Conservation (phyloP, 1,284 basidiomycete genomes). For the Marasmius fiardii region DNA sequence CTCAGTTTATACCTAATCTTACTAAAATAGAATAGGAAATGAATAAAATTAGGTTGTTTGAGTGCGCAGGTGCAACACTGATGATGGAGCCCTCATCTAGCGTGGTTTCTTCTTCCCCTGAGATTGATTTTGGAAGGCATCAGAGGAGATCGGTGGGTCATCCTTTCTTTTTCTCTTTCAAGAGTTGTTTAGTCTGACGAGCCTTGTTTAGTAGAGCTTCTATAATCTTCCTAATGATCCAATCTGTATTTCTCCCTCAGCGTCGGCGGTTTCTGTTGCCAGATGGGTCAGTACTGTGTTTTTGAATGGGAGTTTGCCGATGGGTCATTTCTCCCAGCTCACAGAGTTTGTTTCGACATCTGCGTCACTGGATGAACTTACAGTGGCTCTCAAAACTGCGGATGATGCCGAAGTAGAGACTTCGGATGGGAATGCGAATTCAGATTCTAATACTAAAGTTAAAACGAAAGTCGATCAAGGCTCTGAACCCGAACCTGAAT, state of each 20-base stretch:
- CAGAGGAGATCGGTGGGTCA: slow-evolving; percentile 6
- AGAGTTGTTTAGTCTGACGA: no score
- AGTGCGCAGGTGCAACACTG: no score
- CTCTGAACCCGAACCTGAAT: no score
- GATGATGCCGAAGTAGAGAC: not conserved
- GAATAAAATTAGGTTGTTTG: no score
- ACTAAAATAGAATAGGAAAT: no score
- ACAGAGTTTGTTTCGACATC: not conserved
- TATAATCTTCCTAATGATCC: slow-evolving; percentile 28
- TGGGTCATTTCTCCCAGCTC: not conserved
- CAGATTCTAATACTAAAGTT: no score
- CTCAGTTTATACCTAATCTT: no score
- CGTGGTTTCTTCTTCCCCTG: slow-evolving; percentile 1
- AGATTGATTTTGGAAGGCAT: slow-evolving; percentile 6
- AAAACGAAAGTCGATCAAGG: no score
- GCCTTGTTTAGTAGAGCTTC: slow-evolving; percentile 18
- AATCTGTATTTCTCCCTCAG: slow-evolving; percentile 16
- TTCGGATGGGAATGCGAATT: not conserved
- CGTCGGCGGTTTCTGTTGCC: not conserved
- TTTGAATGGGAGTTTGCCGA: no score
- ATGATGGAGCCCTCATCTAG: not conserved
- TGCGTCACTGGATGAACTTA: not conserved
- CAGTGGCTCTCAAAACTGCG: not conserved
- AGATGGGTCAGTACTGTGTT: not conserved
- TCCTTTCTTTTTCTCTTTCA: not conserved